Evolutionary conservation across 305 asterid genomes (phyloP).

Genomic region (Fraxinus sp.): DNA sequence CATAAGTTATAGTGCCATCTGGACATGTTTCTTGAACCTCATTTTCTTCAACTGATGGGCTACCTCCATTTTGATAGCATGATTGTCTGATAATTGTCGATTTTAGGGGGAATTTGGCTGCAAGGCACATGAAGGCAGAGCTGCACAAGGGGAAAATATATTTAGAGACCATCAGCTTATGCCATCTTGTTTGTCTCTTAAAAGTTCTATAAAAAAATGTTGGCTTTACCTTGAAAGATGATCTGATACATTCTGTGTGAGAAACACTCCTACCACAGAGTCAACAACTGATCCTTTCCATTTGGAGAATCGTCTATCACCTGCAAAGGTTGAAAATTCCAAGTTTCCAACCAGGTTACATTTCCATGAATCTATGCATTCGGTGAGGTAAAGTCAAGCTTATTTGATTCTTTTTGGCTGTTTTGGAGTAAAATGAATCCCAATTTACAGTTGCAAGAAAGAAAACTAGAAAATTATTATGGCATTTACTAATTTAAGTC

Average conservation of each 20-base stretch:
- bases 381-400: conserved; percentile 16
- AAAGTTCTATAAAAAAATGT: conserved; percentile 1
- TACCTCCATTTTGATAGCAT: conserved; percentile 30
- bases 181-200: conserved; percentile 13
- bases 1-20: conserved; percentile 55
- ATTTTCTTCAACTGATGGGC: conserved; percentile 47
- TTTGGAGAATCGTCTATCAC: conserved; percentile 85
- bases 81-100: conserved; percentile 31
- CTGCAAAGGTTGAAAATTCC: conserved; percentile 40
- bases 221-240: conserved; percentile 83
- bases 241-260: conserved; percentile 95
- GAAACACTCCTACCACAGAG: conserved; percentile 93
- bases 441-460: conserved; percentile 8
- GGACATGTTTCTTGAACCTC: conserved; percentile 62
- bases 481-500: conserved; percentile 2
- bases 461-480: conserved; percentile 10
- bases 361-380: conserved; percentile 4
- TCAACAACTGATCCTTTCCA: conserved; percentile 99
- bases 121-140: conserved; percentile 92
- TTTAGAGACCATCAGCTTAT: conserved; percentile 10
- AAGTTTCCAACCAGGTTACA: conserved; percentile 7
- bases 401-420: not conserved
- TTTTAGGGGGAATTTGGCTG: conserved; percentile 70
- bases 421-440: conserved; percentile 10
- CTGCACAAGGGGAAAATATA: conserved; percentile 45